Conservation (phyloP, 257 asterid genomes). For the Ocimum tenuiflorum region DNA sequence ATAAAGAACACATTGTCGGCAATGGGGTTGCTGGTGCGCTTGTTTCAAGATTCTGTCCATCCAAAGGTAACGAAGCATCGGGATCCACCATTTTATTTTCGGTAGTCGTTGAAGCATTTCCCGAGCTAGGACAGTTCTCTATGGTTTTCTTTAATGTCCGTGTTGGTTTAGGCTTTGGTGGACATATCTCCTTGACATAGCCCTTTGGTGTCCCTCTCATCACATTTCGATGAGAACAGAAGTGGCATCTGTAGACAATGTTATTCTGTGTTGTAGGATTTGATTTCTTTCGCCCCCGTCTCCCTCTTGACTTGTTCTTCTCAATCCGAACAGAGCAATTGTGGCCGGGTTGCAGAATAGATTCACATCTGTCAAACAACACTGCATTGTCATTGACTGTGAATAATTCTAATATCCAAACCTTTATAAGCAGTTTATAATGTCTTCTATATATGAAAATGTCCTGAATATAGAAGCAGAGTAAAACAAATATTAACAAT, state of each 20-base stretch:
- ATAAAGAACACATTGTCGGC: slow-evolving; percentile 22
- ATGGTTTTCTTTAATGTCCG: slow-evolving; percentile 16
- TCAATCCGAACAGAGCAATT: slow-evolving; percentile 55
- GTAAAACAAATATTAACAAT: neutral
- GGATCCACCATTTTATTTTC: neutral
- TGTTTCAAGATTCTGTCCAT: slow-evolving; percentile 21
- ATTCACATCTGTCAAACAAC: slow-evolving; percentile 50
- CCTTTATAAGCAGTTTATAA: neutral
- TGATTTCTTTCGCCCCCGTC: slow-evolving; percentile 29
- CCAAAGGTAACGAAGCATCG: slow-evolving; percentile 23
- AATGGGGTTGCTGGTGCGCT: slow-evolving; percentile 40
- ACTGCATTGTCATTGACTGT: slow-evolving; percentile 12
- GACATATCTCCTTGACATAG: slow-evolving; percentile 43
- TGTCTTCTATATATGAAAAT: neutral
- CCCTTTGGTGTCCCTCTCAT: slow-evolving; percentile 69
- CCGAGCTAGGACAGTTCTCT: slow-evolving; percentile 11
- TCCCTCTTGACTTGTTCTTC: slow-evolving; percentile 34
- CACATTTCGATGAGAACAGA: slow-evolving; percentile 52
- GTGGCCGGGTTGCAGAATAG: slow-evolving; percentile 60
- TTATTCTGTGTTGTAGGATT: slow-evolving; percentile 32
- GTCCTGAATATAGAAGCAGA: neutral
- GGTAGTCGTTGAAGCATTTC: neutral
- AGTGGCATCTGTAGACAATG: slow-evolving; percentile 59
- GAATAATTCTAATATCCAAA: neutral
- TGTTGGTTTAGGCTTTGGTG: slow-evolving; percentile 34